Percentiles rank a stretch among this genome's conserved stretches.
These are phyloP conservation scores for Anisodus tanguticus DNA, from an alignment of 257 asterid genomes.

Conservation along the genomic window DNA sequence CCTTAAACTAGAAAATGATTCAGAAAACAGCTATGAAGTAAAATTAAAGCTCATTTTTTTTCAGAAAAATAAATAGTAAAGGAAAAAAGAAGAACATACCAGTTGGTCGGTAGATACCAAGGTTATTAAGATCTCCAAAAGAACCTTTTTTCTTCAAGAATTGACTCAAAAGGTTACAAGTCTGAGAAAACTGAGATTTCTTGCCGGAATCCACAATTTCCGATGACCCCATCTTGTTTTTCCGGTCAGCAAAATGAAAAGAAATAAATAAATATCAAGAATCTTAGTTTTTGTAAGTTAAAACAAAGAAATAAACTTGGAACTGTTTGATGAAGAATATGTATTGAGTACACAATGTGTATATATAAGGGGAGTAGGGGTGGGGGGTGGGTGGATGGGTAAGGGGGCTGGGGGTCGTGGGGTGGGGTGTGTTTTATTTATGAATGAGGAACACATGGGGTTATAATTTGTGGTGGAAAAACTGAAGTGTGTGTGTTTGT, in stretches of 20 bases:
- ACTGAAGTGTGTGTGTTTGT: background rate
- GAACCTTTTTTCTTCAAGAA: conserved; percentile 39
- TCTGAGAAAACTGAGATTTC: conserved; percentile 39
- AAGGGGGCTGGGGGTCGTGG: too few species aligned
- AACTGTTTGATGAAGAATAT: conserved; percentile 7
- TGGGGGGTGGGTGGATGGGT: background rate
- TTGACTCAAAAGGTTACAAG: conserved; percentile 41
- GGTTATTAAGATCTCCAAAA: conserved; percentile 33
- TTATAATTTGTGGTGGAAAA: background rate
- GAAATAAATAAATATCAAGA: too few species aligned
- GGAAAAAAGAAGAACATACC: background rate
- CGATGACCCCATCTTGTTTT: conserved; percentile 32
- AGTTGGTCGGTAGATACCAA: conserved; percentile 31
- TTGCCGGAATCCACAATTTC: conserved; percentile 38
- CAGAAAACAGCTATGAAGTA: too few species aligned
- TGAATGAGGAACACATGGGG: background rate
- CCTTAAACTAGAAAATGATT: background rate
- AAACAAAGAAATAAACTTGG: background rate
- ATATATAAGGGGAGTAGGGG: background rate
- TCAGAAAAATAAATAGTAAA: too few species aligned
- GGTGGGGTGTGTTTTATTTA: background rate
- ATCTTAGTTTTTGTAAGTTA: too few species aligned
- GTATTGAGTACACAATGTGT: background rate
- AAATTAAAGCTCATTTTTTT: too few species aligned
- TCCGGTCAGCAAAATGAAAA: too few species aligned